Conservation (phyloP, 768 basidiomycete species). For the Agrocybe pediades region DNA sequence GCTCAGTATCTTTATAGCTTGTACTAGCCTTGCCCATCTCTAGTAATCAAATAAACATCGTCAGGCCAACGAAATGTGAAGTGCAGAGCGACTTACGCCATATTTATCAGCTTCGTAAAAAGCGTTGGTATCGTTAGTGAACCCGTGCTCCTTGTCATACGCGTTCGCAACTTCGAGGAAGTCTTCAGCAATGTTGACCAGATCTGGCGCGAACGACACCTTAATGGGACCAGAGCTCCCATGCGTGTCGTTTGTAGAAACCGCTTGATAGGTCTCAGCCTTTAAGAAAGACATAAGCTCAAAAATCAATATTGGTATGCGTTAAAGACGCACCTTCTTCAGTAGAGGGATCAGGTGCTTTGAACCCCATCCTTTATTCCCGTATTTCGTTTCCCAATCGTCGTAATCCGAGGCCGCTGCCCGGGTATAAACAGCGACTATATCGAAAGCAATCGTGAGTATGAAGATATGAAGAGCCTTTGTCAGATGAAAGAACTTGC, state of each 20-base stretch:
- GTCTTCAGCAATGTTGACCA: conserved; percentile 41
- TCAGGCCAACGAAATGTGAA: not conserved
- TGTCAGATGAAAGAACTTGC: conserved; percentile 29
- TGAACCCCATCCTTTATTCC: conserved; percentile 64
- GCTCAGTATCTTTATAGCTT: not conserved
- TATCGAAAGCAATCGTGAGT: not conserved
- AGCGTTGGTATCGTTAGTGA: conserved; percentile 50
- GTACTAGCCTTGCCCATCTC: conserved; percentile 54
- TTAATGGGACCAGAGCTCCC: conserved; percentile 55
- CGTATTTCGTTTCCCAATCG: conserved; percentile 53
- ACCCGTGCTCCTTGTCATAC: conserved; percentile 49
- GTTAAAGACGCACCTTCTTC: conserved; percentile 44
- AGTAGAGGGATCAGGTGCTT: conserved; percentile 56
- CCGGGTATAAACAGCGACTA: conserved; percentile 58
- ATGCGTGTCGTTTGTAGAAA: conserved; percentile 36
- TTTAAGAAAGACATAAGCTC: conserved; percentile 14
- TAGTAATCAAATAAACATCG: conserved; percentile 17
- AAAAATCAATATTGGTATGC: not conserved
- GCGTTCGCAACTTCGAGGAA: conserved; percentile 21
- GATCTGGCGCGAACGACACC: conserved; percentile 42
- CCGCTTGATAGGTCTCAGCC: conserved; percentile 44
- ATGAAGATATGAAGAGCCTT: not conserved
- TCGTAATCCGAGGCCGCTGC: conserved; percentile 66
- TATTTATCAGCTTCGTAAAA: conserved; percentile 46
- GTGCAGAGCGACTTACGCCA: conserved; percentile 38